Conservation (phyloP, 768 basidiomycete genomes). For the Glaciozyma antarctica region DNA sequence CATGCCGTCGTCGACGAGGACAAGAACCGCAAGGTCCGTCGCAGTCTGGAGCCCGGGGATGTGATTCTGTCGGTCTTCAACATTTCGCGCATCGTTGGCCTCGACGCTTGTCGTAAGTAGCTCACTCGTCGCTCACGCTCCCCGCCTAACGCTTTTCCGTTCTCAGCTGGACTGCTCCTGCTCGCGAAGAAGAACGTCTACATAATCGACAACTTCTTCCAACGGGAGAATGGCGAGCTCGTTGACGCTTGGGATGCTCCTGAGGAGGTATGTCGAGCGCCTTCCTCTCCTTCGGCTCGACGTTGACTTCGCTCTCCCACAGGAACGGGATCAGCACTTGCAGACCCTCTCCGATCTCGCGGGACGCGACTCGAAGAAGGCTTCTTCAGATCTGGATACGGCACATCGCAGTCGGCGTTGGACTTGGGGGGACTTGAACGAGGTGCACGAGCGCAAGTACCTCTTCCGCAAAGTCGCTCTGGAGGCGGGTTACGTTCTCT, state of each 20-base stretch:
- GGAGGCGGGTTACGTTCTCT: constrained; percentile 41
- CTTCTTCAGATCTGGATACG: constrained; percentile 46
- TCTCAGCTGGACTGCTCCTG: constrained; percentile 71
- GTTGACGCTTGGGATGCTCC: constrained; percentile 81
- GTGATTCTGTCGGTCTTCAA: constrained; percentile 78
- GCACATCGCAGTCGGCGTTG: constrained; percentile 41
- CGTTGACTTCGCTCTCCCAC: not conserved
- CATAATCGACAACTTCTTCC: constrained; percentile 79
- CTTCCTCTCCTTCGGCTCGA: constrained; percentile 52
- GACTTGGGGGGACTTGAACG: constrained; percentile 64
- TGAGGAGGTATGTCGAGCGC: constrained; percentile 62
- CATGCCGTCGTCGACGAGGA: constrained; percentile 53
- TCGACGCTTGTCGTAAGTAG: constrained; percentile 80
- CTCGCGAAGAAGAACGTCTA: constrained; percentile 77
- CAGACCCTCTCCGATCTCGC: constrained; percentile 41
- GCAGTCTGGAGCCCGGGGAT: constrained; percentile 79
- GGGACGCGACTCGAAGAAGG: not conserved
- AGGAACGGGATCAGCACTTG: constrained; percentile 65
- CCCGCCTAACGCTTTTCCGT: not conserved
- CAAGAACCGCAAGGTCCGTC: constrained; percentile 74
- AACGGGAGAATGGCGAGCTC: constrained; percentile 75
- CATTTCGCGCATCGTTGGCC: constrained; percentile 76
- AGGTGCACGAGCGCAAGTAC: constrained; percentile 70
- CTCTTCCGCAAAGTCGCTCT: constrained; percentile 58
- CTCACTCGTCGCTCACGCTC: not conserved